Evolutionary conservation across 2,329 filamentous ascomycete species (phyloP), one percentile per base, ranked within the genome.

Genomic region (Plectosphaerella sp.): DNA sequence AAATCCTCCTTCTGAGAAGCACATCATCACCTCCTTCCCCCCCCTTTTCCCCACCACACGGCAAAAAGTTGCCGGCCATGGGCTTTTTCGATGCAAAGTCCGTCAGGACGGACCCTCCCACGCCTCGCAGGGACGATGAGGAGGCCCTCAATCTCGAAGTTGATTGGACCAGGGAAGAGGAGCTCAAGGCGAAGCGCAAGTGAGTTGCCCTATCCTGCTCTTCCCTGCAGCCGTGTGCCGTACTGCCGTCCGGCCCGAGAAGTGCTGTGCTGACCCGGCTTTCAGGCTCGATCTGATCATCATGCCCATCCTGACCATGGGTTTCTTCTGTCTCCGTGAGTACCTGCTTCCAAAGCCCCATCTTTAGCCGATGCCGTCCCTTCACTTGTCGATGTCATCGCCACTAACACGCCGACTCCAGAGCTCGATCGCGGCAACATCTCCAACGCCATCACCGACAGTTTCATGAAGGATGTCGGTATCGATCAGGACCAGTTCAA

Each of bases 401-500:
- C 72, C 58, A 50, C 68, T 62, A 14, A 9, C n/a, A n/a, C 15
- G 9, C 4, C 7, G 45, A 22, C 18, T 41, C 6, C 54, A 69
- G 67, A 72, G 50, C 65, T 72, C 35, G 70, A 72, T 49, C 63
- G 70, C 20, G 66, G 67, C 36, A 72, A 72, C 54, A 70, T 61
- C 18, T 56, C 54, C 15, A 69, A 69, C 35, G 67, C 67, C 1
- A 65, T 67, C 10, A 67, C 67, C 9, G 67, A 70, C 37, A 66
- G 68, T n/a, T 76, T 81, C 57, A 72, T 77, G 48, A 60, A 71
- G 16, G 77, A 81, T 57, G 69, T 81, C 18, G 63, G 68, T 15
- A 72, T 81, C 55, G 70, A 68, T 4, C 76, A 76, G 8, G 71
- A 79, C 53, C 72, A 79, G 55, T 72, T 78, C 62, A 80, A 80